Conservation (phyloP, 2,329 filamentous ascomycete genomes). For the Pleurostoma richardsiae region DNA sequence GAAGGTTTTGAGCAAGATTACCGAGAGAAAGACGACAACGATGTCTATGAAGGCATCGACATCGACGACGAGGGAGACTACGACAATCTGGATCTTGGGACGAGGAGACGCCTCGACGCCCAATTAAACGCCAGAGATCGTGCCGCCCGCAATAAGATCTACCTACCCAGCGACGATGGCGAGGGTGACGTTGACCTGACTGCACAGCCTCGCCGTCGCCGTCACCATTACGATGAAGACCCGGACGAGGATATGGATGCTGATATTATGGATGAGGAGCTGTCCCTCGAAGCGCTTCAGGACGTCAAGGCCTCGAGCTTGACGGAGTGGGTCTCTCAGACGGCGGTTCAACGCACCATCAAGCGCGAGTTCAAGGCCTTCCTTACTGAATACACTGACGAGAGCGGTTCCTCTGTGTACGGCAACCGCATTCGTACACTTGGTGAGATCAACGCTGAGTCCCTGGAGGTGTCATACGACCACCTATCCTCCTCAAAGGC, state of each 20-base stretch:
- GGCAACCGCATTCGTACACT: constrained; percentile 89
- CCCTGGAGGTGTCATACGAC: constrained; percentile 92
- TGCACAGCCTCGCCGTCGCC: constrained; percentile 75
- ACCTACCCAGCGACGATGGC: constrained; percentile 76
- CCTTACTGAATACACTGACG: constrained; percentile 91
- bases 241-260: constrained; percentile 87
- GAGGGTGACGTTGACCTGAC: constrained; percentile 82
- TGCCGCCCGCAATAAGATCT: constrained; percentile 65
- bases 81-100: constrained; percentile 61
- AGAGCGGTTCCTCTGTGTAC: constrained; percentile 86
- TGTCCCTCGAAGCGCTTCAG: constrained; percentile 83
- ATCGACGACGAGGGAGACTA: constrained; percentile 77
- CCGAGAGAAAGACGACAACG: constrained; percentile 58
- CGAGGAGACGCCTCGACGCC: constrained; percentile 65
- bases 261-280: constrained; percentile 92
- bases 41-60: constrained; percentile 64
- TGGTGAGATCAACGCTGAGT: constrained; percentile 96
- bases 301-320: constrained; percentile 92
- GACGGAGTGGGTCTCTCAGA: constrained; percentile 91
- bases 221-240: constrained; percentile 92
- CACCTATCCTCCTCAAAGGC: constrained; percentile 88
- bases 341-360: constrained; percentile 86
- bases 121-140: constrained; percentile 70
- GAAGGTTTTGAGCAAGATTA: constrained; percentile 72
- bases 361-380: constrained; percentile 97